phyloP scores from a whole-genome alignment of 345 rosid genomes.

The Lepidium didymum region DNA sequence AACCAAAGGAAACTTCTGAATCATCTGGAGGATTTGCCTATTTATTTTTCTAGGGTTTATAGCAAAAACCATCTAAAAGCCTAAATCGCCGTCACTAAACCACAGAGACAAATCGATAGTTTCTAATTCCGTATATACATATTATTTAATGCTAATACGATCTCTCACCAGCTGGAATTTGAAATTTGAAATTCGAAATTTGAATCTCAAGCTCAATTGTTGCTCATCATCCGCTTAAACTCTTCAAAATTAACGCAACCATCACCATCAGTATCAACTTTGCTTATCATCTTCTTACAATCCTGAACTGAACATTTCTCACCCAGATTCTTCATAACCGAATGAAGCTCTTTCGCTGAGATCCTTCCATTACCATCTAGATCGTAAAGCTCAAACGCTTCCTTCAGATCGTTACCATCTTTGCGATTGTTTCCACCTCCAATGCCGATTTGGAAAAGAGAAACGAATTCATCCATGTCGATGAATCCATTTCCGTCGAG shows the following conservation, averaged over 20 bases:
- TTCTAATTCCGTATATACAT: too few relatives aligned
- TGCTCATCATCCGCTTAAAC: conserved; percentile 85
- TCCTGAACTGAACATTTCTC: conserved; percentile 60
- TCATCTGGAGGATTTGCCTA: neutral
- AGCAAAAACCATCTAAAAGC: neutral
- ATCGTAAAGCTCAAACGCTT: conserved; percentile 86
- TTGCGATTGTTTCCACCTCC: neutral
- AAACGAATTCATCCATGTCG: conserved; percentile 70
- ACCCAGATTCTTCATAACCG: conserved; percentile 72
- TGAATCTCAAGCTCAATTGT: neutral
- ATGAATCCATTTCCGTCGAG: conserved; percentile 79
- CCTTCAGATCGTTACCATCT: conserved; percentile 47
- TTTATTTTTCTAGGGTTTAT: neutral
- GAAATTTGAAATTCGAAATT: neutral
- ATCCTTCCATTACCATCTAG: conserved; percentile 75
- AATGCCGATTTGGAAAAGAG: conserved; percentile 22
- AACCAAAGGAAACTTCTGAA: neutral
- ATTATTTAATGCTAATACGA: neutral
- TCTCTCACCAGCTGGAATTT: neutral
- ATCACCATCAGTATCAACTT: conserved; percentile 87
- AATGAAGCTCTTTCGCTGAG: conserved; percentile 64
- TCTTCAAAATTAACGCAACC: conserved; percentile 90
- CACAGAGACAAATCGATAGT: neutral
- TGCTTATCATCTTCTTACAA: conserved; percentile 74
- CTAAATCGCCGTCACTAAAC: neutral